Evolutionary conservation across 108 stramenopile species (phyloP).

Genomic region (Skeletonema menzelii): DNA sequence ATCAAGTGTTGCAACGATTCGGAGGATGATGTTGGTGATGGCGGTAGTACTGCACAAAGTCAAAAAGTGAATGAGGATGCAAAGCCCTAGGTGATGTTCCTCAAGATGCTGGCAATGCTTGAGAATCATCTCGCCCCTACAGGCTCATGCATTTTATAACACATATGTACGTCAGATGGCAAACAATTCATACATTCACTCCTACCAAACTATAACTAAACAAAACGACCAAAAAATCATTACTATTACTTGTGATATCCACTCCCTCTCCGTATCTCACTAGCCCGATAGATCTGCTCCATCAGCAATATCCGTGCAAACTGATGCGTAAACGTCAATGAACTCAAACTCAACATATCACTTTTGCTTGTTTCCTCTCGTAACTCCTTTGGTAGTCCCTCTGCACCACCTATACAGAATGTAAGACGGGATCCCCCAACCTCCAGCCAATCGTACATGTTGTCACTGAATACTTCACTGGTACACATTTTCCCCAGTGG

Average conservation of each 20-base stretch:
- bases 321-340: constrained; percentile 91
- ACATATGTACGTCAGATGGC: no score
- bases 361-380: constrained; percentile 23
- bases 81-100: not conserved
- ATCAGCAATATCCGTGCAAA: constrained; percentile 85
- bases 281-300: constrained; percentile 92
- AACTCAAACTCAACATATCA: constrained; percentile 64
- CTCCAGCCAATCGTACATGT: constrained; percentile 86
- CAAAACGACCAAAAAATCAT: not conserved
- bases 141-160: no score
- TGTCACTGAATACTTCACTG: constrained; percentile 72
- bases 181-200: no score
- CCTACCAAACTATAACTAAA: not conserved
- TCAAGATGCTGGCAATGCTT: not conserved
- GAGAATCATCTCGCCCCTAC: not conserved
- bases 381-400: constrained; percentile 82
- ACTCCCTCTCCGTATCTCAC: constrained; percentile 88
- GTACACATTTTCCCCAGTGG: constrained; percentile 67
- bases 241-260: constrained; percentile 82
- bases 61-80: not conserved
- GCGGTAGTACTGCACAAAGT: not conserved
- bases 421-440: constrained; percentile 83
- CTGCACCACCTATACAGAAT: constrained; percentile 93
- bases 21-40: not conserved
- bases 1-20: not conserved